Evolutionary conservation across 371 early-diverging fungal species (phyloP).

Genomic region (Rhizomucor miehei): DNA sequence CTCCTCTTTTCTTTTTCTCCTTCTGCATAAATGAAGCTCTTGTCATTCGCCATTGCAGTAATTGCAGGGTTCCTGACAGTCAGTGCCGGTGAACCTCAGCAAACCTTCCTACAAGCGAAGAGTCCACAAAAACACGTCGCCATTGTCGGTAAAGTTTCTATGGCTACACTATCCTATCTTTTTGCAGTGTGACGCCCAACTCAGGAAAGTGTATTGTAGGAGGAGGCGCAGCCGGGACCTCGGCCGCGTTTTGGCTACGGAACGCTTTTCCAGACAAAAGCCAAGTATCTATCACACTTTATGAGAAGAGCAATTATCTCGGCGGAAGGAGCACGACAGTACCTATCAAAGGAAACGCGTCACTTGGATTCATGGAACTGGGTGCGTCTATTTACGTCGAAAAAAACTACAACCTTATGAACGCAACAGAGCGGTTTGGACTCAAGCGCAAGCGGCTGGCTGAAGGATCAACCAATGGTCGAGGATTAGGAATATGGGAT

Average conservation of each 20-base stretch:
- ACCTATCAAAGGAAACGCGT: slow-evolving; percentile 33
- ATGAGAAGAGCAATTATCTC: slow-evolving; percentile 43
- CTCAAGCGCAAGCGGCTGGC: slow-evolving; percentile 28
- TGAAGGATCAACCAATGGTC: slow-evolving; percentile 1
- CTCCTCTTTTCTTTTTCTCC: too few species aligned
- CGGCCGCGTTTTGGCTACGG: slow-evolving; percentile 55
- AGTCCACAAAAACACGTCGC: too few species aligned
- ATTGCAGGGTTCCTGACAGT: too few species aligned
- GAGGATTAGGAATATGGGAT: slow-evolving; percentile 50
- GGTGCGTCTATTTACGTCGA: slow-evolving; percentile 68
- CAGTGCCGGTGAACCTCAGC: too few species aligned
- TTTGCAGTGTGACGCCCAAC: too few species aligned
- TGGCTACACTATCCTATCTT: too few species aligned
- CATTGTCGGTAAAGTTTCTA: too few species aligned
- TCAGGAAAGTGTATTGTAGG: too few species aligned
- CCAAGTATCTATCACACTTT: slow-evolving; percentile 41
- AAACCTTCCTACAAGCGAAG: too few species aligned
- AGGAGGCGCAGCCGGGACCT: slow-evolving; percentile 63
- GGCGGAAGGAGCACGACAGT: slow-evolving; percentile 57
- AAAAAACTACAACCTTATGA: slow-evolving; percentile 52
- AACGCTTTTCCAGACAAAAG: slow-evolving; percentile 37
- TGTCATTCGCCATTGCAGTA: too few species aligned
- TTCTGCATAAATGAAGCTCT: too few species aligned
- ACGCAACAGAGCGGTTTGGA: slow-evolving; percentile 50
- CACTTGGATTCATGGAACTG: slow-evolving; percentile 43